Base-by-base conservation (phyloP, 805 yeast species). In the Lipomyces oligophaga region DNA sequence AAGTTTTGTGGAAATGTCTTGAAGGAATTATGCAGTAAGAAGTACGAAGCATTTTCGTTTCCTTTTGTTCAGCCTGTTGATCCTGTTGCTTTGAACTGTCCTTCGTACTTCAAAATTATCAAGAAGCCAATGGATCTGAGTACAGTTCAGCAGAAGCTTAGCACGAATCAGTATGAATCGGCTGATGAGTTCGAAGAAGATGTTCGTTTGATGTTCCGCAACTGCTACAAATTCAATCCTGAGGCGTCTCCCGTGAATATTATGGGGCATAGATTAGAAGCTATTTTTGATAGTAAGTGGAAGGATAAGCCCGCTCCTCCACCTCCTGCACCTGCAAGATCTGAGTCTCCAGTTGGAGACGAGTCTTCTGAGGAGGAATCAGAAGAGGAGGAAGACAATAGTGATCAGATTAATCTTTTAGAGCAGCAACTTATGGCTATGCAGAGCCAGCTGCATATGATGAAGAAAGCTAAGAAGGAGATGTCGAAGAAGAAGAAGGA, bases 41-140 rank as follows among this genome's bases (percentile, higher is more conserved):
- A 87, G 68, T 83, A 87, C 65, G 86, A 83, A 60, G 75, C 80
- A 35, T 82, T 84, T 62, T 81, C 90, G 56, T 93, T 82, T 68
- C 97, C 98, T 25, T 93, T 93, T 60, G 67, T 90, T 61, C 83
- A 78, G 49, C 97, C 98, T 0, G 98, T 93, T 34, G 97, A 93
- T 66, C 93, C 96, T 0, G 88, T 89, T 26, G 95, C 96, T 13
- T 75, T 90, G 61, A 87, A 86, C 60, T 82, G 95, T 57, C 98
- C 98, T 24, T 79, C 88, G 35, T 93, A 93, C 66, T 77, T 78
- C 58, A 94, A 90, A 59, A 71, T 86, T 46, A 82, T 93, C 48
- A 87, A 86, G 66, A 78, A 80, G 59, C 98, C 98, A 49, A 93
- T 93, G 97, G 98, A 93, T 67, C 73, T 93, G 57, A 80, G 90